Conservation (phyloP, 768 basidiomycete species). For the Tephrocybe sp. region DNA sequence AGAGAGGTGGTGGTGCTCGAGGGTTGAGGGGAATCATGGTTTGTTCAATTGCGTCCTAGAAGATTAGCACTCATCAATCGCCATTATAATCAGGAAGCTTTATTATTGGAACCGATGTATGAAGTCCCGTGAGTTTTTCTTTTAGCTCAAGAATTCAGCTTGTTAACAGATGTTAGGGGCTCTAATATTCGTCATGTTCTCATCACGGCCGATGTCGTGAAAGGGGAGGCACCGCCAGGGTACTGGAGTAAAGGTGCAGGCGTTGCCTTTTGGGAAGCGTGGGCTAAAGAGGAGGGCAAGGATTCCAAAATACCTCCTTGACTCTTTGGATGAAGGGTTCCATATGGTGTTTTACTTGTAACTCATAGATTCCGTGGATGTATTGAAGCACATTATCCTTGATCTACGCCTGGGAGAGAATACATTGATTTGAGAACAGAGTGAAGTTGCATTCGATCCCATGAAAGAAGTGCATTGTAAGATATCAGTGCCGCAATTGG, state of each 20-base stretch:
- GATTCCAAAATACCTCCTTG: constrained; percentile 2
- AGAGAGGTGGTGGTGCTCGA: constrained; percentile 87
- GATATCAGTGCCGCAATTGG: constrained; percentile 22
- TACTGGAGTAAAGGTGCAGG: constrained; percentile 77
- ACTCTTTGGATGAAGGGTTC: no score
- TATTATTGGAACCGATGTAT: constrained; percentile 91
- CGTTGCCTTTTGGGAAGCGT: constrained; percentile 72
- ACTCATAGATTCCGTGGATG: constrained; percentile 14
- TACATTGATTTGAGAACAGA: constrained; percentile 2
- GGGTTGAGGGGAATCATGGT: constrained; percentile 91
- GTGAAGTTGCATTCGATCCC: constrained; percentile 10
- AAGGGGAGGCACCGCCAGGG: constrained; percentile 57
- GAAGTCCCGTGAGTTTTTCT: constrained; percentile 76
- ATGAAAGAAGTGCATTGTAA: constrained; percentile 17
- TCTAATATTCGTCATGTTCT: constrained; percentile 80
- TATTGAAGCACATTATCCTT: constrained; percentile 12
- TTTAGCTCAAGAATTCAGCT: constrained; percentile 1
- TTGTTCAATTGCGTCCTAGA: constrained; percentile 13
- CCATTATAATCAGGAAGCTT: constrained; percentile 60
- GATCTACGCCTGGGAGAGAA: constrained; percentile 1
- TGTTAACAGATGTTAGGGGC: constrained; percentile 11
- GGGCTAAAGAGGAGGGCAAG: constrained; percentile 65
- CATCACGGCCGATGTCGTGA: constrained; percentile 70
- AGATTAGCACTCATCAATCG: constrained; percentile 1
- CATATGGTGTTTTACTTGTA: neutral